Evolutionary conservation across 441 rosid species (phyloP).

Genomic region (Euphorbia celastroides): DNA sequence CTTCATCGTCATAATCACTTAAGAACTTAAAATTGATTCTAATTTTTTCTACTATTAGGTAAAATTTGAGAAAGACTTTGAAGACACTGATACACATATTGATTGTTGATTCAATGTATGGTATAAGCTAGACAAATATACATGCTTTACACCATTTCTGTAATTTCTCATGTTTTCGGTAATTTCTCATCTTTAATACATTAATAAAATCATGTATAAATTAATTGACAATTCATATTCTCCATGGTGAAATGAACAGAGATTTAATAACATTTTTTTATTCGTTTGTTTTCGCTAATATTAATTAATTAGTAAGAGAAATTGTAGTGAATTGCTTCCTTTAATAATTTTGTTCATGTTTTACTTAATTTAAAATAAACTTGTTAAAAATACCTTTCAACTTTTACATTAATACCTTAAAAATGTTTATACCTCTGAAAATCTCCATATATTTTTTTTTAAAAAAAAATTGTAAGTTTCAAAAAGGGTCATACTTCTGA

Average conservation of each 20-base stretch:
- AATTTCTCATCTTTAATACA: neutral
- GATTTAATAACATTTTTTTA: neutral
- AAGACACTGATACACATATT: slow-evolving; percentile 1
- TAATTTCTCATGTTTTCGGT: neutral
- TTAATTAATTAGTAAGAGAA: too few relatives aligned
- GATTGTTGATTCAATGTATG: neutral
- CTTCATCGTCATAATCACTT: neutral
- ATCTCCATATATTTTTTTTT: too few relatives aligned
- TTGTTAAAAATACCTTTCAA: too few relatives aligned
- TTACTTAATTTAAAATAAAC: too few relatives aligned
- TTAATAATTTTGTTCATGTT: too few relatives aligned
- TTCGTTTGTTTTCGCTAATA: too few relatives aligned
- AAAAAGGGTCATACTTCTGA: too few relatives aligned
- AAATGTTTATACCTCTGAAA: too few relatives aligned
- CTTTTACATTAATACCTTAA: too few relatives aligned
- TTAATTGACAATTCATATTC: neutral
- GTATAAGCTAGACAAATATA: neutral
- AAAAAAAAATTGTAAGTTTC: too few relatives aligned
- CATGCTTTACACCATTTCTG: neutral
- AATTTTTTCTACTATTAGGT: neutral
- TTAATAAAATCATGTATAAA: neutral
- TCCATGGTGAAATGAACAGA: too few relatives aligned
- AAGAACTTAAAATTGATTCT: neutral
- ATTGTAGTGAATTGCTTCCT: too few relatives aligned
- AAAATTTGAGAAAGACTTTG: neutral